These are phyloP conservation scores for Tricholoma sp. DNA, from an alignment of 768 basidiomycete genomes.

Conservation along the genomic window DNA sequence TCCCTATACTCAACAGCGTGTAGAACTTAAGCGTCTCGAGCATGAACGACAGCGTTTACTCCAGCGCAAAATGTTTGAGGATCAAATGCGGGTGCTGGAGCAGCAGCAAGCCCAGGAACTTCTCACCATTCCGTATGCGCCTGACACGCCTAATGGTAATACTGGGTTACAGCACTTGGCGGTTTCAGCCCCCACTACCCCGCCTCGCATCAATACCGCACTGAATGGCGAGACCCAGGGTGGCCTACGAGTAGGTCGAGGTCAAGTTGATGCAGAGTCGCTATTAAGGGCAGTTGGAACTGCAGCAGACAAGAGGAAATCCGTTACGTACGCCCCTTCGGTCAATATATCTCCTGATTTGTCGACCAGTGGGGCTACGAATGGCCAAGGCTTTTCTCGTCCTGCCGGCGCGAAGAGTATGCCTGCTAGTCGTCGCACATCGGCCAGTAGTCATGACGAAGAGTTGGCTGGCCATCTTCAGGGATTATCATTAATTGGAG, in stretches of 20 bases:
- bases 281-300: conserved; percentile 65
- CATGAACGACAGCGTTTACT: conserved; percentile 86
- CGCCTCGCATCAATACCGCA: conserved; percentile 70
- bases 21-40: conserved; percentile 86
- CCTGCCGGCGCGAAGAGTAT: conserved; percentile 82
- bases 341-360: conserved; percentile 72
- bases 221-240: conserved; percentile 55
- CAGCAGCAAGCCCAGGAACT: conserved; percentile 86
- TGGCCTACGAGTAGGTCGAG: conserved; percentile 35
- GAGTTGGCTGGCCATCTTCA: conserved; percentile 75
- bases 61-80: conserved; percentile 90
- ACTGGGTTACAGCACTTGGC: conserved; percentile 68
- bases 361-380: conserved; percentile 34
- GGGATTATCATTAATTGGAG: conserved; percentile 62
- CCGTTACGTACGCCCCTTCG: conserved; percentile 77
- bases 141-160: conserved; percentile 36
- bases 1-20: conserved; percentile 50
- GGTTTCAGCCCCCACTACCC: conserved; percentile 85
- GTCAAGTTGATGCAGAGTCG: conserved; percentile 56
- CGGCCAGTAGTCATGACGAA: conserved; percentile 82
- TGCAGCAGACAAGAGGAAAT: conserved; percentile 78
- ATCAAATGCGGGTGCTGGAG: conserved; percentile 93
- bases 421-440: conserved; percentile 87
- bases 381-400: conserved; percentile 55
- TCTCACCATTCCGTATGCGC: conserved; percentile 66